phyloP scores from a whole-genome alignment of 73 alveolate species.

The Paramecium tetraurelia region DNA sequence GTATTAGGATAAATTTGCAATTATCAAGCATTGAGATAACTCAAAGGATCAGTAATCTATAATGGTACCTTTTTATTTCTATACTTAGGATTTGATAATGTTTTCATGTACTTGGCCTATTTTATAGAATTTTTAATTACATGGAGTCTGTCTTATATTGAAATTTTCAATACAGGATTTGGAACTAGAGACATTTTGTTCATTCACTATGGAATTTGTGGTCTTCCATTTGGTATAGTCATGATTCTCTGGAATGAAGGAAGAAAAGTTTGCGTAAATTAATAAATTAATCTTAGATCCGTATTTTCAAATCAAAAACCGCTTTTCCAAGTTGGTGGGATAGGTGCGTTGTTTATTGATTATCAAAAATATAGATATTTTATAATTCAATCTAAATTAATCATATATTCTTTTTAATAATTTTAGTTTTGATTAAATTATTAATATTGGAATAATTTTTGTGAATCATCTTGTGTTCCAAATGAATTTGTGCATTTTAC shows the following conservation, averaged over 20 bases:
- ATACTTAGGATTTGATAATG: not conserved
- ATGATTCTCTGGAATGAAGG: not conserved
- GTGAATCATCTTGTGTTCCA: not conserved
- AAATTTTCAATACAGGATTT: not conserved
- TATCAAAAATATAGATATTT: too few species aligned
- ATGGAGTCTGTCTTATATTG: not conserved
- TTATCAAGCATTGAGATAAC: not conserved
- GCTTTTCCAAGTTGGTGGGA: conserved; percentile 19
- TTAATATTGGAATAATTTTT: not conserved
- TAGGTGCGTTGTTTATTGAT: not conserved
- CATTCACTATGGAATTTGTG: not conserved
- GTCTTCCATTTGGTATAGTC: not conserved
- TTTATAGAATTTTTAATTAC: not conserved
- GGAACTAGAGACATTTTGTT: not conserved
- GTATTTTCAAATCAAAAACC: not conserved
- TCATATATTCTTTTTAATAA: too few species aligned
- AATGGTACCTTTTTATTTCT: not conserved
- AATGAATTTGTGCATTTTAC: not conserved
- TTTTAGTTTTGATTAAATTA: too few species aligned
- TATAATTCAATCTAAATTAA: too few species aligned
- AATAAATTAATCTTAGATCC: not conserved
- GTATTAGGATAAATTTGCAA: not conserved
- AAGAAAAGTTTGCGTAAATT: not conserved
- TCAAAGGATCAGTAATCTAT: not conserved
- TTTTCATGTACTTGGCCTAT: not conserved